Evolutionary conservation across 805 yeast genomes (phyloP).

Genomic region (Nematodospora valgi): DNA sequence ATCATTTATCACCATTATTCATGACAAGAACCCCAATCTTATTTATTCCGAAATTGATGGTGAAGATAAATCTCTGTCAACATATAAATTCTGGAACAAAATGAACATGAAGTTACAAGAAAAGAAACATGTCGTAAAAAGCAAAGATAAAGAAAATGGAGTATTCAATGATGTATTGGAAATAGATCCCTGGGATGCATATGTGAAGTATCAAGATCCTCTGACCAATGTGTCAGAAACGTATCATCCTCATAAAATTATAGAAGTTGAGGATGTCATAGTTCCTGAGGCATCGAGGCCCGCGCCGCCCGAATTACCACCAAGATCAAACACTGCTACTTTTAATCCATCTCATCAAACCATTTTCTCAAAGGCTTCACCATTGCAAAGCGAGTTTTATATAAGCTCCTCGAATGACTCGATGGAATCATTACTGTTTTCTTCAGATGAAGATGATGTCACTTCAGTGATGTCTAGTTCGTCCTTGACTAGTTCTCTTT

Average conservation of each 20-base stretch:
- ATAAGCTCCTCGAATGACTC: conserved; percentile 8
- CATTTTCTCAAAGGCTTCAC: background rate
- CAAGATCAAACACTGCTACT: conserved; percentile 22
- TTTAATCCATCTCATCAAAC: too few relatives aligned
- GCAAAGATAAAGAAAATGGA: conserved; percentile 27
- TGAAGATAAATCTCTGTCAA: conserved; percentile 21
- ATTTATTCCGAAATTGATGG: conserved; percentile 34
- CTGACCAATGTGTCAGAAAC: conserved; percentile 21
- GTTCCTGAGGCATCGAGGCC: conserved; percentile 8
- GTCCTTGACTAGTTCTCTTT: conserved; percentile 12
- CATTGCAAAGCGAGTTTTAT: background rate
- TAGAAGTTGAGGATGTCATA: conserved; percentile 12
- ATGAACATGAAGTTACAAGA: conserved; percentile 18
- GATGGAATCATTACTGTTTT: conserved; percentile 9
- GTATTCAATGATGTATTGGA: conserved; percentile 26
- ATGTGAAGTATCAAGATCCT: conserved; percentile 23
- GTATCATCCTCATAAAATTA: conserved; percentile 24
- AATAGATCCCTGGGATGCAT: conserved; percentile 32
- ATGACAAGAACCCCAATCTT: conserved; percentile 34
- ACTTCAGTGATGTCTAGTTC: conserved; percentile 8
- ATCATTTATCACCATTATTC: conserved; percentile 26
- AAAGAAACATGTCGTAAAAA: conserved; percentile 22
- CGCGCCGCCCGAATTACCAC: conserved; percentile 31
- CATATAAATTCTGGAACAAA: conserved; percentile 27
- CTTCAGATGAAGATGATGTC: conserved; percentile 8